Conservation (phyloP, 257 asterid species). For the Ilex aquifolium region DNA sequence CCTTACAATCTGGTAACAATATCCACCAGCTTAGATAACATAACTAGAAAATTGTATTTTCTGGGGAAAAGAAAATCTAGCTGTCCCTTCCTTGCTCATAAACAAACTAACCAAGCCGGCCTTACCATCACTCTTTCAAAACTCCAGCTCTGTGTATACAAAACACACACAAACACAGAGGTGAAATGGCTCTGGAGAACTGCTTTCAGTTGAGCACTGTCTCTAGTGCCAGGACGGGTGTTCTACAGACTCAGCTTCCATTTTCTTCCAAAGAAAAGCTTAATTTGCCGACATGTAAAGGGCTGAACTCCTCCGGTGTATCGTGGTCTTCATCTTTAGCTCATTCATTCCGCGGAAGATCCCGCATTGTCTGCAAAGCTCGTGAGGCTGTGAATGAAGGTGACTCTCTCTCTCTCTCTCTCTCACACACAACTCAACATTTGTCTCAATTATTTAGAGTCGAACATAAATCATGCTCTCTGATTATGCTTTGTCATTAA, state of each 20-base stretch:
- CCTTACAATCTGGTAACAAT: no score
- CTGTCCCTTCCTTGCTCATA: no score
- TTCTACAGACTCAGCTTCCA: not conserved
- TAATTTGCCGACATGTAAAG: not conserved
- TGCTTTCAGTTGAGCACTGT: not conserved
- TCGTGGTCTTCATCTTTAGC: not conserved
- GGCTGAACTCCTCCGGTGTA: not conserved
- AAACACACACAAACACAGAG: not conserved
- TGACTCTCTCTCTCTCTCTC: not conserved
- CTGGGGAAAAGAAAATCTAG: no score
- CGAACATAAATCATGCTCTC: no score
- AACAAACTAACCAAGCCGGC: no score
- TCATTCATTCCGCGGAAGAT: not conserved
- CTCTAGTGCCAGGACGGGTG: no score
- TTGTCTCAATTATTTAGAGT: no score
- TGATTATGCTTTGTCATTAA: no score
- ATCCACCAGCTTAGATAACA: no score
- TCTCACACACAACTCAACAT: not conserved
- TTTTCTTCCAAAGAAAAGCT: not conserved
- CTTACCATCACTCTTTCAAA: not conserved
- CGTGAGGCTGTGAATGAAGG: not conserved
- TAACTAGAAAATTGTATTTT: no score
- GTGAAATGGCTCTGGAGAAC: not conserved
- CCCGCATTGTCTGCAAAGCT: not conserved
- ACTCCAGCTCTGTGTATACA: not conserved